These are phyloP conservation scores for Cucumis melo DNA, from an alignment of 306 rosid genomes.

Conservation along the genomic window DNA sequence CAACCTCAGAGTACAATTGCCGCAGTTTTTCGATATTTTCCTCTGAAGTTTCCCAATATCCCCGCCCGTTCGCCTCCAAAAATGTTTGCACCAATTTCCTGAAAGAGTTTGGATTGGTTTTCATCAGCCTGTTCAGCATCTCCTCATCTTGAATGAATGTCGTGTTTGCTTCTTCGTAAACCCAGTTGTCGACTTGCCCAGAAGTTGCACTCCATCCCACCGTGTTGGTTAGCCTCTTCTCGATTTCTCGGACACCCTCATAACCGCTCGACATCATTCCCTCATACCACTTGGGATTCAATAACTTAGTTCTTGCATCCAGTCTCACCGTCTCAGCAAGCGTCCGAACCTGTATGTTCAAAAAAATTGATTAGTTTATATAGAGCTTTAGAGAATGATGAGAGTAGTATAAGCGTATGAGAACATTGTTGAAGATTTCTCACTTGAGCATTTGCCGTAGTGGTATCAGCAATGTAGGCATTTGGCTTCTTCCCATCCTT, in stretches of 20 bases:
- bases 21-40: conserved; percentile 65
- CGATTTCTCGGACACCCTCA: conserved; percentile 94
- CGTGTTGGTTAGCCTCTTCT: conserved; percentile 88
- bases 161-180: conserved; percentile 94
- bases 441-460: conserved; percentile 99
- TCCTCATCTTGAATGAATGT: conserved; percentile 85
- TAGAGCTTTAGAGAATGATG: background rate
- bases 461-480: conserved; percentile 94
- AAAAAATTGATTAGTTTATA: conserved; percentile 4
- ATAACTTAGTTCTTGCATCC: conserved; percentile 86
- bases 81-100: conserved; percentile 88
- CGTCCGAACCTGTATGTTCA: conserved; percentile 58
- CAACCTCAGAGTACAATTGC: conserved; percentile 85
- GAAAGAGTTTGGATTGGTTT: conserved; percentile 81
- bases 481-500: conserved; percentile 97
- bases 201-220: conserved; percentile 99
- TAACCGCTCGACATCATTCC: conserved; percentile 92
- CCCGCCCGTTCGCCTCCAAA: conserved; percentile 96
- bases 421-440: background rate
- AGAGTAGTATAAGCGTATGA: background rate
- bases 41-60: conserved; percentile 91
- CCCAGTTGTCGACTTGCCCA: conserved; percentile 99
- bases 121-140: conserved; percentile 85
- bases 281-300: conserved; percentile 99
- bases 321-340: conserved; percentile 93